phyloP scores from a whole-genome alignment of 257 asterid species.

The Solanum bukasovii region DNA sequence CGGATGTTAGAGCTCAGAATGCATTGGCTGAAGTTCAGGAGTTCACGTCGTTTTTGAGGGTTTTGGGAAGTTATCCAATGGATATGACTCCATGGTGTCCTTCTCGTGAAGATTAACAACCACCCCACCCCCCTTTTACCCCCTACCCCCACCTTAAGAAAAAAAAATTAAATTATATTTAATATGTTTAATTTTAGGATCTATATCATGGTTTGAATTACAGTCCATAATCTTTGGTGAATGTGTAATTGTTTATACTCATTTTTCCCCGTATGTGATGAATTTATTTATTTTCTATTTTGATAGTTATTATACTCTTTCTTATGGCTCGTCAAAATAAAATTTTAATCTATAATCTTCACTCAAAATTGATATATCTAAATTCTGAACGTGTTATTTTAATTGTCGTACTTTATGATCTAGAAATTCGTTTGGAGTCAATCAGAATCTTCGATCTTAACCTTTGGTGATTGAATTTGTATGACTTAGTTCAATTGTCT shows the following conservation, averaged over 20 bases:
- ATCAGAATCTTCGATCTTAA: neutral
- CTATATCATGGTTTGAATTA: neutral
- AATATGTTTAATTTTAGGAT: neutral
- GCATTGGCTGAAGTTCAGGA: slow-evolving; percentile 91
- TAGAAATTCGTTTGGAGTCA: neutral
- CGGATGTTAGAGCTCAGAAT: slow-evolving; percentile 79
- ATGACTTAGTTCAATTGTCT: no score
- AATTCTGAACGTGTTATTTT: neutral
- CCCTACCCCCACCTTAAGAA: neutral
- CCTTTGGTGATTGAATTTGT: neutral
- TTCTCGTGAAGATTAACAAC: slow-evolving; percentile 18
- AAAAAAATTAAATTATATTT: neutral
- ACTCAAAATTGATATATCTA: neutral
- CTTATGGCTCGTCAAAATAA: neutral
- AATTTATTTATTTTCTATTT: neutral
- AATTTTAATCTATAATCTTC: neutral
- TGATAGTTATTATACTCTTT: neutral
- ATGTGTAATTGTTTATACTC: neutral
- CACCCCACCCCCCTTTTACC: neutral
- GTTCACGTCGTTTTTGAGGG: slow-evolving; percentile 80
- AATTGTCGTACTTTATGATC: neutral
- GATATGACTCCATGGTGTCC: slow-evolving; percentile 90
- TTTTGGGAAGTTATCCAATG: slow-evolving; percentile 87
- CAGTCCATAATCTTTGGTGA: neutral
- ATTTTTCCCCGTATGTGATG: neutral